phyloP scores from a whole-genome alignment of 2,329 filamentous ascomycete species.

The Diaporthe vaccinii region DNA sequence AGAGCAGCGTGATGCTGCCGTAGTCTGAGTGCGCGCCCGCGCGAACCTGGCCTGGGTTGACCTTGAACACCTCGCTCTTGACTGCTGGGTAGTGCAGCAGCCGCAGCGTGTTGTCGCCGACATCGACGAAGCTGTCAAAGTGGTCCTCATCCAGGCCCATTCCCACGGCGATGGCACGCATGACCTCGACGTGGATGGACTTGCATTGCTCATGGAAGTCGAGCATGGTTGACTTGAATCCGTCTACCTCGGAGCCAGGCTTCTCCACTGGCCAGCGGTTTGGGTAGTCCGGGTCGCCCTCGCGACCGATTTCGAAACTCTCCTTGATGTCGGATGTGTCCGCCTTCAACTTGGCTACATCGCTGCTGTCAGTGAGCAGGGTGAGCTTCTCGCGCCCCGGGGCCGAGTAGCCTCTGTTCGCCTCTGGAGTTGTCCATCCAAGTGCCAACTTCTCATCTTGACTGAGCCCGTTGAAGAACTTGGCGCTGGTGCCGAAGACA shows the following conservation, averaged over 20 bases:
- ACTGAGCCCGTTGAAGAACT: slow-evolving; percentile 77
- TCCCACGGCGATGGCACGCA: slow-evolving; percentile 87
- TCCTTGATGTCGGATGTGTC: slow-evolving; percentile 76
- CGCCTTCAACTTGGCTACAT: slow-evolving; percentile 70
- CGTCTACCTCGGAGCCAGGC: slow-evolving; percentile 60
- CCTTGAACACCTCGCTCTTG: slow-evolving; percentile 72
- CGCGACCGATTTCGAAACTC: slow-evolving; percentile 74
- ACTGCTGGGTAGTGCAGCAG: slow-evolving; percentile 84
- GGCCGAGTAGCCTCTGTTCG: slow-evolving; percentile 81
- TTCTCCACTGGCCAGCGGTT: slow-evolving; percentile 81
- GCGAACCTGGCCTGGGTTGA: slow-evolving; percentile 78
- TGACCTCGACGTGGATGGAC: slow-evolving; percentile 79
- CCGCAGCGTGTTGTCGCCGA: slow-evolving; percentile 78
- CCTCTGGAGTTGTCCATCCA: slow-evolving; percentile 78
- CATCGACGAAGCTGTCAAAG: slow-evolving; percentile 82
- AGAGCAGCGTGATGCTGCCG: slow-evolving; percentile 72
- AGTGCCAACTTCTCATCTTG: slow-evolving; percentile 73
- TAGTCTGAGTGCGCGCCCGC: slow-evolving; percentile 83
- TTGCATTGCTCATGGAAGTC: slow-evolving; percentile 83
- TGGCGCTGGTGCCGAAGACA: slow-evolving; percentile 76
- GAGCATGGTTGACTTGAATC: slow-evolving; percentile 81
- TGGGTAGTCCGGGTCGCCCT: slow-evolving; percentile 70
- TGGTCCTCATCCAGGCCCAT: slow-evolving; percentile 78
- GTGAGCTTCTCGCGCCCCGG: slow-evolving; percentile 80
- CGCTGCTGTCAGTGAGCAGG: slow-evolving; percentile 63